Evolutionary conservation across 2,329 filamentous ascomycete species (phyloP), one percentile per base, ranked within the genome.

Genomic region (Trichophaea hybrida): DNA sequence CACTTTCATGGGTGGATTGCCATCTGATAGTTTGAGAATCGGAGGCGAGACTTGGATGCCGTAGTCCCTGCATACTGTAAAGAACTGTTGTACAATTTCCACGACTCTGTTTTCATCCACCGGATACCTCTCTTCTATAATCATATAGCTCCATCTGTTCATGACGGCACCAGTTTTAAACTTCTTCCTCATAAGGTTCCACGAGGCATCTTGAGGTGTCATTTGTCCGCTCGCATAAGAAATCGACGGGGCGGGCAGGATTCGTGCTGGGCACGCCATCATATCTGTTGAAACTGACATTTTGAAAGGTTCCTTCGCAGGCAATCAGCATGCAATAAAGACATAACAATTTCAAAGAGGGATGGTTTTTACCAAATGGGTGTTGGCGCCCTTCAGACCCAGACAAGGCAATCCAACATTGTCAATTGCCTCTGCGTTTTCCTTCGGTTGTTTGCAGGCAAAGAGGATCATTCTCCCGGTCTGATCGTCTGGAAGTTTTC

Each of bases 251-350:
- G 80, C 68, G 0, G 67, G 46, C 0, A 94, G 76, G 44, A 91
- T 78, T 5, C 89, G 82, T 1, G 81, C 90, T 0, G 76, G 75
- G 0, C 95, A 85, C 0, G 85, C 85, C 37, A 94, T 74, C 37
- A 95, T 76, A 1, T 75, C 71, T 10, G 78, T 77, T 5, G 74
- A 75, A 2, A 89, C 77, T 1, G 73, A 72, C 61, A 94, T 75
- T 4, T 83, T 83, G 62, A 89, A 93, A 1, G 74, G 69, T 4
- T 63, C 63, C 75, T 77, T 59, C 10, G 61, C 31, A 24, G 31
- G 12, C 46, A 17, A 12, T 50, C 38, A 43, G 38, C 38, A 43
- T 43, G 10, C 38, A 1, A 15, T 12, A 43, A 10, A 15, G 38
- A 33, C 10, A 35, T 13, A 55, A 17, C 1, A 8, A 13, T 4